Base-by-base conservation (phyloP, 2,329 filamentous ascomycete genomes). In the Fusarium chuoi region DNA sequence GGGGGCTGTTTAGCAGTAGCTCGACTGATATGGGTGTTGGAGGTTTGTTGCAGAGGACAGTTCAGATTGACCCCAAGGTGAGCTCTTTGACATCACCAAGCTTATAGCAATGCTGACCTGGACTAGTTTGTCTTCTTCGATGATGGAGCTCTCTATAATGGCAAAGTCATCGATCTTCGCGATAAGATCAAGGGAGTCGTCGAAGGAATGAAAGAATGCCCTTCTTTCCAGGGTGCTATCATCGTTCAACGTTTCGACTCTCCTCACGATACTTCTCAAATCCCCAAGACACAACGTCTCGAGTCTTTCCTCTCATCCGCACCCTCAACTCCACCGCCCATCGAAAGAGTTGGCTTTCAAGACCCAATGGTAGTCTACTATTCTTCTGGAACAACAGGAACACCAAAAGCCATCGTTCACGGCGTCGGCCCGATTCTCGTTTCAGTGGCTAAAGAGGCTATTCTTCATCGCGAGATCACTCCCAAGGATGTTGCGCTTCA, bases 391-490 rank as follows among this genome's bases (percentile, higher is more conserved):
- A 97, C 94, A 12, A 97, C 94, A 0, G 94, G 94, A 8, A 90
- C 89, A 26, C 94, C 94, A 18, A 97, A 97, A 79, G 95, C 93
- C 67, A 96, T 97, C 71, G 93, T 96, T 6, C 94, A 97, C 80
- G 91, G 90, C 3, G 88, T 90, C 3, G 93, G 93, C 7, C 91
- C 92, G 0, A 83, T 89, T 3, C 81, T 93, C 36, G 71, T 94
- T 30, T 87, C 81, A 71, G 76, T 78, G 20, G 78, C 75, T 70
- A 89, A 95, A 78, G 94, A 97, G 79, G 85, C 83, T 3, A 81
- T 79, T 6, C 80, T 90, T 33, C 87, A 90, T 77, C 84, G 87
- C 54, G 82, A 84, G 35, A 64, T 82, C 8, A 78, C 73, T 0
- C 75, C 83, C 0, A 78, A 82, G n/a, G 83, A 82, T 48, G 84